phyloP scores from a whole-genome alignment of 2,329 filamentous ascomycete species.

The Cercospora citrullina region DNA sequence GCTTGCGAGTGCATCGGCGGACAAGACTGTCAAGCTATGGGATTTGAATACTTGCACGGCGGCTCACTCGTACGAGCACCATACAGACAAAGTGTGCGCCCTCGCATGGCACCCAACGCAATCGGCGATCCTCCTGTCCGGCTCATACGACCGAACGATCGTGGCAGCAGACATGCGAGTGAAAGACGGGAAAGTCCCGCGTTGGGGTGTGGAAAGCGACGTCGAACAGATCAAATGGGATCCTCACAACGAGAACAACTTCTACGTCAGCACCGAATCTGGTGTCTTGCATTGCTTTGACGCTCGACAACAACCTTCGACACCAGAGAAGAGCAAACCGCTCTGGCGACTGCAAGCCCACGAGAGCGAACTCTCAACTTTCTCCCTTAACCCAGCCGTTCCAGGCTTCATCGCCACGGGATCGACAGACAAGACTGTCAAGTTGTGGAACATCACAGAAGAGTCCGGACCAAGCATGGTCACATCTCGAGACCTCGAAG shows the following conservation, averaged over 20 bases:
- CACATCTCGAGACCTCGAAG: constrained; percentile 84
- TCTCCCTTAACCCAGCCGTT: constrained; percentile 86
- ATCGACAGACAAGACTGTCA: constrained; percentile 91
- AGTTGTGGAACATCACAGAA: constrained; percentile 81
- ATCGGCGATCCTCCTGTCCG: constrained; percentile 84
- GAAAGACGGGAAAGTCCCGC: constrained; percentile 74
- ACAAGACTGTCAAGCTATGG: constrained; percentile 98
- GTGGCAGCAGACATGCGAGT: constrained; percentile 96
- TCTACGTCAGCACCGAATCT: constrained; percentile 88
- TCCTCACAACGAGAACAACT: constrained; percentile 86
- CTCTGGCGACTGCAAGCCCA: constrained; percentile 96
- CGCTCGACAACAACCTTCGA: constrained; percentile 70
- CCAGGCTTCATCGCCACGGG: constrained; percentile 93
- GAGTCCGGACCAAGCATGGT: constrained; percentile 84
- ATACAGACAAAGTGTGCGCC: constrained; percentile 97
- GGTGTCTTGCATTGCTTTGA: constrained; percentile 94
- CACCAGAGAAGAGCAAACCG: constrained; percentile 74
- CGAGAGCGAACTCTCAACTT: constrained; percentile 85
- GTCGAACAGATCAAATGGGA: constrained; percentile 94
- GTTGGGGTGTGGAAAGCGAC: constrained; percentile 94
- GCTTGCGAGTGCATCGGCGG: constrained; percentile 89
- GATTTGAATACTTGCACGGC: constrained; percentile 89
- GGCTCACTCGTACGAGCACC: constrained; percentile 92
- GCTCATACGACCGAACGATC: constrained; percentile 91
- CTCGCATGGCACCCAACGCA: constrained; percentile 89